Percentiles rank a stretch among this genome's conserved stretches.
Conservation (phyloP, 2,329 filamentous ascomycete genomes). For the Aspergillus neoniger region DNA sequence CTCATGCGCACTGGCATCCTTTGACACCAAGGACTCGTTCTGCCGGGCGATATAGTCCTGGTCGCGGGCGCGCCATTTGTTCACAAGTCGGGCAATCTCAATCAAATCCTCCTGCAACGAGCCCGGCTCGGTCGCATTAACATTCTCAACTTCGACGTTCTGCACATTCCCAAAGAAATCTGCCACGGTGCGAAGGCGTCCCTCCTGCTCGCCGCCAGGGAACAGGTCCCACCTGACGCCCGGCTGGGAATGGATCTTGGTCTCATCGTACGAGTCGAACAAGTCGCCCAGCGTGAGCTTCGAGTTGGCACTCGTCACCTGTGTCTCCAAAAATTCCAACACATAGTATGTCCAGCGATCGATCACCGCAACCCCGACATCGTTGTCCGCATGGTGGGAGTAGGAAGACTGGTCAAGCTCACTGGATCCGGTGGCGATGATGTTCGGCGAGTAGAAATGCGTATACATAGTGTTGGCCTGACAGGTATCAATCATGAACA, state of each 20-base stretch:
- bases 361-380: constrained; percentile 96
- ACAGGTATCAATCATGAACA: constrained; percentile 99
- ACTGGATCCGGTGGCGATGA: constrained; percentile 95
- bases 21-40: constrained; percentile 23
- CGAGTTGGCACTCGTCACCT: constrained; percentile 80
- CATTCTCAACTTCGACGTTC: constrained; percentile 83
- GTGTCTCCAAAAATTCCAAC: constrained; percentile 89
- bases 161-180: constrained; percentile 99
- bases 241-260: constrained; percentile 90
- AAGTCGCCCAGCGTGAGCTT: constrained; percentile 90
- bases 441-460: constrained; percentile 96
- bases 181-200: constrained; percentile 78
- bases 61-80: constrained; percentile 52
- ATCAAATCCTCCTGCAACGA: constrained; percentile 69
- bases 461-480: constrained; percentile 99
- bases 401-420: constrained; percentile 96
- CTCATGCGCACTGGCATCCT: background rate
- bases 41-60: constrained; percentile 34
- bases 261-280: constrained; percentile 93
- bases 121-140: constrained; percentile 54
- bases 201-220: constrained; percentile 74
- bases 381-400: constrained; percentile 95
- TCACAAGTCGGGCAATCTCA: constrained; percentile 64
- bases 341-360: constrained; percentile 99
- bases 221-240: constrained; percentile 97